phyloP scores from a whole-genome alignment of 1,139 yeast genomes.

The Kluyveromyces sp. region DNA sequence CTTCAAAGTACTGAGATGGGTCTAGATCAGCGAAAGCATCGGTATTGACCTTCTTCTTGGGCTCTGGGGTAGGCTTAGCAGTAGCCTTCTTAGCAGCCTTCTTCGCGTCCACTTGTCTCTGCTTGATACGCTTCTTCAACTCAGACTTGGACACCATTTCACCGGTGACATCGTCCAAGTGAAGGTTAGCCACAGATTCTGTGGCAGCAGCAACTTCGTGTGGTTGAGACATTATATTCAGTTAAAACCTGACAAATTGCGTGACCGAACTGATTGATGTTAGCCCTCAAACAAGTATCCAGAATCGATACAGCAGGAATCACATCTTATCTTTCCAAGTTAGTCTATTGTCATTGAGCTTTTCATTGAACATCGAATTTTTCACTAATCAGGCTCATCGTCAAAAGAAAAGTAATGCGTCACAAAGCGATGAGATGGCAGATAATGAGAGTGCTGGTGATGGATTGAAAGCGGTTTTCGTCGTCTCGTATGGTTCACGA shows the following conservation, averaged over 20 bases:
- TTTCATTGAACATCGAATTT: no score
- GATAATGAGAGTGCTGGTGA: no score
- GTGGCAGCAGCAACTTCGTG: slow-evolving; percentile 43
- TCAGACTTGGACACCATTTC: slow-evolving; percentile 96
- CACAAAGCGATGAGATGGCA: no score
- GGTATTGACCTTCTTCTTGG: slow-evolving; percentile 37
- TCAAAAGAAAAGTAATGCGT: no score
- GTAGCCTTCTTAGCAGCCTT: slow-evolving; percentile 71
- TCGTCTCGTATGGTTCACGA: no score
- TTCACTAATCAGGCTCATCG: no score
- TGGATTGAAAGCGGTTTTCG: no score
- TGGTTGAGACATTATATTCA: slow-evolving; percentile 34
- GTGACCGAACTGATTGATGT: no score
- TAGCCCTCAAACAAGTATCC: no score
- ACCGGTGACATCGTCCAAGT: slow-evolving; percentile 87
- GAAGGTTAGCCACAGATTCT: slow-evolving; percentile 77
- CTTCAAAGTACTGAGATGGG: slow-evolving; percentile 90
- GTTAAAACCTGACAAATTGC: background rate
- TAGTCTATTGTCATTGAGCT: no score
- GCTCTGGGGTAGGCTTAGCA: slow-evolving; percentile 37
- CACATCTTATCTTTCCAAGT: no score
- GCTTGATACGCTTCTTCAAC: slow-evolving; percentile 91
- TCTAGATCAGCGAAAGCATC: slow-evolving; percentile 80
- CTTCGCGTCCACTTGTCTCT: slow-evolving; percentile 79
- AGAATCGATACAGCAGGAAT: no score